Conservation (phyloP, 306 rosid genomes). For the Betula pendula region DNA sequence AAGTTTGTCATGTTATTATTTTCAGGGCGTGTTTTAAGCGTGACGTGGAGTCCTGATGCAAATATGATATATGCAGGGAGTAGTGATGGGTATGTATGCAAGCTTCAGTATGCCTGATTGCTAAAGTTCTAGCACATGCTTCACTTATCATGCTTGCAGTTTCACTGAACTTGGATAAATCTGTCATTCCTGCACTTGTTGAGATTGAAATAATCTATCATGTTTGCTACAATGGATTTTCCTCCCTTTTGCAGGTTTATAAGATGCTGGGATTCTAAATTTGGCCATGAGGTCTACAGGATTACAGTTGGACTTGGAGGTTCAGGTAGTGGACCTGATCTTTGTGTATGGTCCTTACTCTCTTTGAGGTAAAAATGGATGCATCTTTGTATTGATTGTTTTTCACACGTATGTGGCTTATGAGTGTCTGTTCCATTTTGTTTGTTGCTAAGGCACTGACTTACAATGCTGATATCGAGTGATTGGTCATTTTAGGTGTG, state of each 20-base stretch:
- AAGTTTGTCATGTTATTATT: slow-evolving; percentile 21
- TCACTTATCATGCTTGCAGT: neutral
- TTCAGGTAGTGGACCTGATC: slow-evolving; percentile 63
- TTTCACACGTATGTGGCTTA: slow-evolving; percentile 6
- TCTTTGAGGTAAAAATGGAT: slow-evolving; percentile 58
- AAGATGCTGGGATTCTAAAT: slow-evolving; percentile 76
- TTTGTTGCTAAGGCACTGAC: neutral
- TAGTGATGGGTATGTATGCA: slow-evolving; percentile 78
- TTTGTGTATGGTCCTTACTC: slow-evolving; percentile 87
- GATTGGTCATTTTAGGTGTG: slow-evolving; percentile 59
- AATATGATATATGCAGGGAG: slow-evolving; percentile 78
- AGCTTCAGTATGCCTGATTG: neutral
- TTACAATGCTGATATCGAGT: slow-evolving; percentile 22
- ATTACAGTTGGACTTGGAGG: slow-evolving; percentile 93
- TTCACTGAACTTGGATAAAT: neutral
- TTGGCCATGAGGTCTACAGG: slow-evolving; percentile 69
- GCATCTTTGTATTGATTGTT: slow-evolving; percentile 11
- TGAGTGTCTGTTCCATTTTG: neutral
- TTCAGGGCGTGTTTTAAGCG: slow-evolving; percentile 79
- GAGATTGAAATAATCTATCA: neutral
- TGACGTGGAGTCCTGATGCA: slow-evolving; percentile 84
- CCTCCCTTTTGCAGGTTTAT: slow-evolving; percentile 47
- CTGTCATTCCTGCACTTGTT: neutral
- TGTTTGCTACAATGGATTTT: neutral
- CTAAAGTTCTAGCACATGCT: neutral